Percentiles rank a stretch among this genome's conserved stretches.
These are phyloP conservation scores for Climacium dendroides DNA, from an alignment of 225 moss, liverwort and hornwort species.

Conservation along the genomic window DNA sequence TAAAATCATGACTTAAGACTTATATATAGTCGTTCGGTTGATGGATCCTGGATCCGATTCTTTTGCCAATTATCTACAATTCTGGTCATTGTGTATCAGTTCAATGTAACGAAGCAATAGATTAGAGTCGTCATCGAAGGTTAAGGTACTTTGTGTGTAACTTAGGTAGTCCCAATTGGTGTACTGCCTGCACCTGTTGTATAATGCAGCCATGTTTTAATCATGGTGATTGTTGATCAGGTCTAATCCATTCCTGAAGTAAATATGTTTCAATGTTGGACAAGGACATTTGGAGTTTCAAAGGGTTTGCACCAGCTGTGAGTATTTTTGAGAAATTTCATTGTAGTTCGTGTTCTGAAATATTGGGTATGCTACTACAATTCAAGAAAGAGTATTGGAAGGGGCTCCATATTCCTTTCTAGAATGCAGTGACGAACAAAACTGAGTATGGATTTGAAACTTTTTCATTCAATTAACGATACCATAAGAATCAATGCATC, in stretches of 20 bases:
- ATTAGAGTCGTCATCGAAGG: background rate
- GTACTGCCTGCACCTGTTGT: background rate
- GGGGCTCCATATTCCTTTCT: too few species aligned
- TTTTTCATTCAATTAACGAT: too few species aligned
- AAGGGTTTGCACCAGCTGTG: background rate
- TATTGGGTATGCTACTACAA: too few species aligned
- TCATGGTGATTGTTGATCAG: background rate
- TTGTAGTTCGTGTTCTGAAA: background rate
- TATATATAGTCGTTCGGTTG: background rate
- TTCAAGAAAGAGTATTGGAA: too few species aligned
- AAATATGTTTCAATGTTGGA: background rate
- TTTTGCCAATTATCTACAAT: background rate
- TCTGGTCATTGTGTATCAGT: background rate
- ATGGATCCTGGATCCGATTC: background rate
- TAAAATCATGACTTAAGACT: background rate
- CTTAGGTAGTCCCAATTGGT: background rate
- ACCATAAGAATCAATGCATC: too few species aligned
- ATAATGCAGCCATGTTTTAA: background rate
- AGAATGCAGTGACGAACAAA: too few species aligned
- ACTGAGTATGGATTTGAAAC: too few species aligned
- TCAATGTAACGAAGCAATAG: constrained; percentile 1
- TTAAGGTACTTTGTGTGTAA: background rate
- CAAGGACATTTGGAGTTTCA: background rate
- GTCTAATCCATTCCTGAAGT: background rate
- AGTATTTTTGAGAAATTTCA: background rate